Conservation (phyloP, 225 moss, liverwort and hornwort species). For the Marchantia polymorpha region DNA sequence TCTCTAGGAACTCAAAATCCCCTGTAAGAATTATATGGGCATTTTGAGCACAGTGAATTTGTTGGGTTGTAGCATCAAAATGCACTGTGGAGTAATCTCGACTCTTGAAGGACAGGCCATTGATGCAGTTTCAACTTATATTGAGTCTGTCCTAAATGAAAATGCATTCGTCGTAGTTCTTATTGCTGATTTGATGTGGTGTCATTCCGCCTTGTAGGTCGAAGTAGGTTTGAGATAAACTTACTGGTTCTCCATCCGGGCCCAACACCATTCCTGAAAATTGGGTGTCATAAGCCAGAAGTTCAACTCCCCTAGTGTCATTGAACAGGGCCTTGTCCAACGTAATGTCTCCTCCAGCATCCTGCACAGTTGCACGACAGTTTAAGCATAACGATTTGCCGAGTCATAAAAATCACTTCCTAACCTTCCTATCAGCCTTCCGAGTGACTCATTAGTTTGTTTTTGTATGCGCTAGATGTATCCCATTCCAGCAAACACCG, state of each 20-base stretch:
- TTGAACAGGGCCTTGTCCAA: constrained; percentile 43
- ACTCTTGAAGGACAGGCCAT: not conserved
- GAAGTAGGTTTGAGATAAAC: not conserved
- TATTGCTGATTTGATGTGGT: too few species aligned
- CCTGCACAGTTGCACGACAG: constrained; percentile 26
- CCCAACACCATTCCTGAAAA: constrained; percentile 41
- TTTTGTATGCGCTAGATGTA: too few species aligned
- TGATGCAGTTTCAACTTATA: not conserved
- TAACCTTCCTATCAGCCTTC: too few species aligned
- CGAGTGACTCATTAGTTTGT: too few species aligned
- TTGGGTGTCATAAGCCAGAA: constrained; percentile 59
- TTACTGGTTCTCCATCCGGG: constrained; percentile 16
- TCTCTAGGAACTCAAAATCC: not conserved
- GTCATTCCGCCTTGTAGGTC: too few species aligned
- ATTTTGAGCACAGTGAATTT: too few species aligned
- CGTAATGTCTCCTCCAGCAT: constrained; percentile 66
- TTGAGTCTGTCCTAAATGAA: not conserved
- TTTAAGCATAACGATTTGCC: not conserved
- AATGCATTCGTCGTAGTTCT: too few species aligned
- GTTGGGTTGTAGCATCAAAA: too few species aligned
- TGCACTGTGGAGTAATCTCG: not conserved
- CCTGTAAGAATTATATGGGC: not conserved
- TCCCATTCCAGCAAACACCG: too few species aligned
- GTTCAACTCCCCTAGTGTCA: constrained; percentile 45
- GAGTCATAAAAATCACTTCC: too few species aligned